Evolutionary conservation across 78 protist genomes (phyloP), one percentile per base, ranked within the genome.

Genomic region (Dictyostelium citrinum): DNA sequence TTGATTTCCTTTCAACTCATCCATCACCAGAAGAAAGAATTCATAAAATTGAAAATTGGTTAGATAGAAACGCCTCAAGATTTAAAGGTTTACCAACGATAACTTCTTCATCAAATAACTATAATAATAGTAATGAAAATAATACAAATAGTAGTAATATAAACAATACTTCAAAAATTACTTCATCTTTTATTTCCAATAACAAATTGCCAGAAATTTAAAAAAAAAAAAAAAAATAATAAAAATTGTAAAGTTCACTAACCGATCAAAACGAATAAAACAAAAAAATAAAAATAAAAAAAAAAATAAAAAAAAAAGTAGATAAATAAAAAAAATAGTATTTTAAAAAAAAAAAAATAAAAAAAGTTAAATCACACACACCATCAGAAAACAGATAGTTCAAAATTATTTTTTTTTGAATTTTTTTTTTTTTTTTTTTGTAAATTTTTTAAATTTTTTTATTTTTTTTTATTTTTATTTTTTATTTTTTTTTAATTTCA

Each of bases 1-100:
- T 51, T 33, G 71, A 79, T 31, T 24, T 79, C 39, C 46, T 79
- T 51, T 45, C 84, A 33, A 79, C 84, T 8, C 84, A 79, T 51
- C 84, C 84, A 45, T 16, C 49, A 7, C 55, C 39, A 8, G 71
- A 79, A n/a, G 84, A 79, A 79, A 79, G 84, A 79, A 55, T 79
- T 29, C 9, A 9, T 29, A 79, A 45, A 24, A 45, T 79, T 41
- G 49, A 51, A 45, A 51, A 79, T 7, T 79, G 84, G 84, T 35
- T 76, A 43, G 33, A 43, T 43, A 20, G 49, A 27, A 67, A 67
- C 14, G 35, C 75, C 14, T 29, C 33, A 27, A 67, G 33, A 67
- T 29, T 31, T 67, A 67, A 67, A 22, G 29, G 29, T 60, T 24
- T 24, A 60, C 70, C 70, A 60, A 60, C n/a, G 12, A 58, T 8